Base-by-base conservation (phyloP, 2,329 filamentous ascomycete species). In the Penicillium psychrosexuale region DNA sequence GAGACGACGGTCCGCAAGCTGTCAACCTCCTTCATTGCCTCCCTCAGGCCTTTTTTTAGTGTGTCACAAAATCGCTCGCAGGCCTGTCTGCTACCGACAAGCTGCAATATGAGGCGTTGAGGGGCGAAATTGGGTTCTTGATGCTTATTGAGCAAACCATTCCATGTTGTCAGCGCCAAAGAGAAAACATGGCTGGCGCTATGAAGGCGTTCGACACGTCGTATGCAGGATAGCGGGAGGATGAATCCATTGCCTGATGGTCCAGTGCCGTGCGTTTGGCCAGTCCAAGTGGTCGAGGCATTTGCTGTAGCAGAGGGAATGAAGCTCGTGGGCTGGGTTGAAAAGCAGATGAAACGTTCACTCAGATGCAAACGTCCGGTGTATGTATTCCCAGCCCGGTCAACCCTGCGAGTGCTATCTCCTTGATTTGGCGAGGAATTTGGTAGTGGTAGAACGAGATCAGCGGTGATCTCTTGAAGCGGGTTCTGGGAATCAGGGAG, bases 61-160 rank as follows among this genome's bases (percentile, higher is more conserved):
- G 89, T 91, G 76, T 99, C 94, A 72, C 94, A 99, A 76, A 99
- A 99, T 51, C 91, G 83, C 75, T 99, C 94, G 72, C 93, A 97
- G 45, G 89, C 86, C 69, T 88, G 90, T 53, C 93, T 85, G 69
- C 89, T 94, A 28, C 92, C 93, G 28, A 91, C 90, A 46, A 99
- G 85, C 73, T 96, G 90, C 57, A 99, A 84, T 1, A 91, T 96
- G 62, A 99, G 88, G 67, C 91, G 89, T 70, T 97, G 94, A 60
- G 91, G 89, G 51, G 84, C 80, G 59, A 84, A 85, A 28, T 78
- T 72, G 15, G 77, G 76, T 47, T 84, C 81, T 67, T 82, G 77
- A 58, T 64, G 80, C 75, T 72, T 90, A 75, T 63, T 85, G 80
- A 79, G 69, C 13, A 79, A 76, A 28, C 83, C 83, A 59, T 97